phyloP scores from a whole-genome alignment of 2,329 filamentous ascomycete genomes.

The Neofusicoccum kwambonambiense region DNA sequence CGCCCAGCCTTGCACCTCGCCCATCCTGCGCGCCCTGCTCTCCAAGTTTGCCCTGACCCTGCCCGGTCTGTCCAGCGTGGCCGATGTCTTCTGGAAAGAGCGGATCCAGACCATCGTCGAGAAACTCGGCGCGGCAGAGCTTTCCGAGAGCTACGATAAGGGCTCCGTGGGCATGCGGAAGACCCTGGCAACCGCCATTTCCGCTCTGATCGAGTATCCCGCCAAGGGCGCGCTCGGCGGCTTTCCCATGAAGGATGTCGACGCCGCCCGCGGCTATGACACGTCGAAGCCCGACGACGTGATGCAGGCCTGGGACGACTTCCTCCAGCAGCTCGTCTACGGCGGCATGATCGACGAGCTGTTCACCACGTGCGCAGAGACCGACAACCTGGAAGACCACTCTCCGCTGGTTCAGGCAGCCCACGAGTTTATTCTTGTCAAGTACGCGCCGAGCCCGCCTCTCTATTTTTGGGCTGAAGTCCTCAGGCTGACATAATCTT shows the following conservation, averaged over 20 bases:
- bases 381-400: conserved; percentile 63
- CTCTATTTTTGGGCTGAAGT: not conserved
- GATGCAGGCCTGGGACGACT: conserved; percentile 63
- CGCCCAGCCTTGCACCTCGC: conserved; percentile 53
- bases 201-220: conserved; percentile 67
- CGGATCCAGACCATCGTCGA: conserved; percentile 39
- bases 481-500: conserved; percentile 1
- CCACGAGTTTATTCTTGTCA: conserved; percentile 67
- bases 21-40: conserved; percentile 67
- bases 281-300: conserved; percentile 59
- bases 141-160: conserved; percentile 82
- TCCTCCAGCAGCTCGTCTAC: conserved; percentile 65
- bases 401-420: conserved; percentile 62
- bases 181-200: conserved; percentile 70
- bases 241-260: conserved; percentile 43
- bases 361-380: conserved; percentile 60
- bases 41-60: conserved; percentile 63
- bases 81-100: conserved; percentile 43
- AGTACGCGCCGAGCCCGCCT: conserved; percentile 51
- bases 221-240: conserved; percentile 66
- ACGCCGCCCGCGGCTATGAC: conserved; percentile 53
- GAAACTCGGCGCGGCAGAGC: conserved; percentile 61
- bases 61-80: conserved; percentile 64
- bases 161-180: conserved; percentile 71
- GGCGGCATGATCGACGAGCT: conserved; percentile 65